These are phyloP conservation scores for Tetracladium marchalianum DNA, from an alignment of 495 filamentous ascomycete genomes.

Conservation along the genomic window DNA sequence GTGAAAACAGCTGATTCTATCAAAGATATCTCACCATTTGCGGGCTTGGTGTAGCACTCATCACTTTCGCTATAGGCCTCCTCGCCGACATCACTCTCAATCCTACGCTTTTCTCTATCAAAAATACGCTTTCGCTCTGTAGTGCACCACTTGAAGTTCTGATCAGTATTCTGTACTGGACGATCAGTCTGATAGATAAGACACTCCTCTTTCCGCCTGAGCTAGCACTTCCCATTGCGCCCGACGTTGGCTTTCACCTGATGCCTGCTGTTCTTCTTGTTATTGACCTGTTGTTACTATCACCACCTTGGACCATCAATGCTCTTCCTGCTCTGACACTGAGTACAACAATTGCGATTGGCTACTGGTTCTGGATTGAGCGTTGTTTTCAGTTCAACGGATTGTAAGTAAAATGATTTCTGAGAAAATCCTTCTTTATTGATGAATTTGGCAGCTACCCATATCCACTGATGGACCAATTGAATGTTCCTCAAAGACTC, in stretches of 20 bases:
- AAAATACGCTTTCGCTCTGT: constrained; percentile 64
- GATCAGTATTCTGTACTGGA: constrained; percentile 82
- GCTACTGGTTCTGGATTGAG: constrained; percentile 88
- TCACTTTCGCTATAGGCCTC: constrained; percentile 61
- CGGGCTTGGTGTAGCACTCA: constrained; percentile 56
- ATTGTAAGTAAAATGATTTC: constrained; percentile 38
- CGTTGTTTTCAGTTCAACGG: constrained; percentile 66
- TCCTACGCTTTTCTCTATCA: constrained; percentile 53
- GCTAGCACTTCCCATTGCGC: constrained; percentile 29
- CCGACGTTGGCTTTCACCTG: constrained; percentile 75
- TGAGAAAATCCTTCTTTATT: background rate
- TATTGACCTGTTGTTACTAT: constrained; percentile 63
- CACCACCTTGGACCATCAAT: constrained; percentile 70
- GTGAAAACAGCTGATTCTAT: background rate
- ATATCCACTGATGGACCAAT: constrained; percentile 68
- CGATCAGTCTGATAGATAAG: constrained; percentile 57
- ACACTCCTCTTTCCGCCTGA: constrained; percentile 37
- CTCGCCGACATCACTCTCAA: constrained; percentile 66
- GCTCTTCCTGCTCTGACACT: constrained; percentile 49
- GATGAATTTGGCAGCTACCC: constrained; percentile 51
- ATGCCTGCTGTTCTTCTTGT: constrained; percentile 61
- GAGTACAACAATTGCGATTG: constrained; percentile 54
- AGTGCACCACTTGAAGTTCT: constrained; percentile 72
- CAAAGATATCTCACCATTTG: constrained; percentile 64
- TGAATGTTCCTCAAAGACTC: constrained; percentile 51